Percentiles rank a stretch among this genome's conserved stretches.
Conservation (phyloP, 164 flowering plant species). For the Aristolochia fimbriata region DNA sequence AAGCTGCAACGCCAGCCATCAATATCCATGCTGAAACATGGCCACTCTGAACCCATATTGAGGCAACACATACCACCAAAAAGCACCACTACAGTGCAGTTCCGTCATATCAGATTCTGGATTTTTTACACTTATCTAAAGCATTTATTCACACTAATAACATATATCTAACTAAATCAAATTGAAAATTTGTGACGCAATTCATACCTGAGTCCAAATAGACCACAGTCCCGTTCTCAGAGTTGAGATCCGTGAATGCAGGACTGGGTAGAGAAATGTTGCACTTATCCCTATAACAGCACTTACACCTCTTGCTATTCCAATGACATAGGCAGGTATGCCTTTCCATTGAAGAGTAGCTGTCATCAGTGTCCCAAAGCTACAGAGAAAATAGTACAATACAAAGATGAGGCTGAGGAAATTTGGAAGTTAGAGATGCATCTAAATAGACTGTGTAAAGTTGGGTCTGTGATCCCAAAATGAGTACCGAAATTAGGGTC, state of each 20-base stretch:
- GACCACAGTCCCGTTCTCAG: constrained; percentile 92
- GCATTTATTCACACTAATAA: not conserved
- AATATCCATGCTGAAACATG: constrained; percentile 51
- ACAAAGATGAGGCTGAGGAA: too few relatives aligned
- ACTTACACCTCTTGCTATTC: constrained; percentile 73
- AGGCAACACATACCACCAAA: constrained; percentile 53
- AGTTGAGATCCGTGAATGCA: constrained; percentile 50
- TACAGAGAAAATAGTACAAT: constrained; percentile 15
- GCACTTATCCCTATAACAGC: constrained; percentile 71
- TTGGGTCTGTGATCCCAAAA: too few relatives aligned
- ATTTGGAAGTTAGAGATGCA: too few relatives aligned
- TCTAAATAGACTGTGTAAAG: too few relatives aligned
- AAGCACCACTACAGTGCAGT: constrained; percentile 32
- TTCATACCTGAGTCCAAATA: constrained; percentile 84
- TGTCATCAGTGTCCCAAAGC: constrained; percentile 91
- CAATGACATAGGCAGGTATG: constrained; percentile 67
- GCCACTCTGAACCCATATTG: constrained; percentile 45
- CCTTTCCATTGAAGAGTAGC: constrained; percentile 80
- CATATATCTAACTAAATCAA: not conserved
- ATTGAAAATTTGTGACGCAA: not conserved
- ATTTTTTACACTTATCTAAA: not conserved
- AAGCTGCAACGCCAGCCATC: constrained; percentile 74
- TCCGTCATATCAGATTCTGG: not conserved
- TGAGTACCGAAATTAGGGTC: too few relatives aligned
- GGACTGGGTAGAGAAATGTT: constrained; percentile 60